These are phyloP conservation scores for Salvia sclarea DNA, from an alignment of 305 asterid genomes.

Conservation along the genomic window DNA sequence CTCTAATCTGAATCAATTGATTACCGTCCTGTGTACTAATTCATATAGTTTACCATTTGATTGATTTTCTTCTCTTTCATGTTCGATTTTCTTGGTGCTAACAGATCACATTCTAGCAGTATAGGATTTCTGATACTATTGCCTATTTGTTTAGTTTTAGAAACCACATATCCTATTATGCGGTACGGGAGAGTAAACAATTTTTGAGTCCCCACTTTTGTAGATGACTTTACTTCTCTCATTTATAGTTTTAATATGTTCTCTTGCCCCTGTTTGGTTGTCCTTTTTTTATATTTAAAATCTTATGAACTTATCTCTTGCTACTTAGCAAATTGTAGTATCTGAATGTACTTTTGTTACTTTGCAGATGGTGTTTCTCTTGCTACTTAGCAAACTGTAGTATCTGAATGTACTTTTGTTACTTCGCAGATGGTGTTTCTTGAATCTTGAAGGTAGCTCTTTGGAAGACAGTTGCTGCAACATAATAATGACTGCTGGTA, in stretches of 20 bases:
- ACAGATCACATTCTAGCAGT: neutral
- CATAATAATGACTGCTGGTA: conserved; percentile 74
- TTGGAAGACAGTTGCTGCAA: conserved; percentile 59
- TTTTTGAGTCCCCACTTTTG: conserved; percentile 12
- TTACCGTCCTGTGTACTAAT: neutral
- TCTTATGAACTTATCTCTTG: conserved; percentile 12
- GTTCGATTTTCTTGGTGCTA: neutral
- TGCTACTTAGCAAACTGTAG: conserved; percentile 13
- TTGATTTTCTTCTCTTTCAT: conserved; percentile 3
- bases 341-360: conserved; percentile 22
- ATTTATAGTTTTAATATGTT: neutral
- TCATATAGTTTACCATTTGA: neutral
- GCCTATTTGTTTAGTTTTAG: neutral
- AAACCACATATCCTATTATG: neutral
- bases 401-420: conserved; percentile 20
- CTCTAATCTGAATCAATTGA: neutral
- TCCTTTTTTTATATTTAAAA: conserved; percentile 6
- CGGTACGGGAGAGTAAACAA: neutral
- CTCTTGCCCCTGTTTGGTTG: neutral
- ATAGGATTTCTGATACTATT: neutral
- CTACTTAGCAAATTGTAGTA: conserved; percentile 9
- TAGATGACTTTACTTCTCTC: conserved; percentile 20
- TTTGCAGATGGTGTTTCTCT: conserved; percentile 62
- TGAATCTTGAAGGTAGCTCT: conserved; percentile 57
- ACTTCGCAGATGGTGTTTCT: conserved; percentile 62